Evolutionary conservation across 23 red algal genomes (phyloP), one percentile per base, ranked within the genome.

Genomic region (Chondrus crispus): DNA sequence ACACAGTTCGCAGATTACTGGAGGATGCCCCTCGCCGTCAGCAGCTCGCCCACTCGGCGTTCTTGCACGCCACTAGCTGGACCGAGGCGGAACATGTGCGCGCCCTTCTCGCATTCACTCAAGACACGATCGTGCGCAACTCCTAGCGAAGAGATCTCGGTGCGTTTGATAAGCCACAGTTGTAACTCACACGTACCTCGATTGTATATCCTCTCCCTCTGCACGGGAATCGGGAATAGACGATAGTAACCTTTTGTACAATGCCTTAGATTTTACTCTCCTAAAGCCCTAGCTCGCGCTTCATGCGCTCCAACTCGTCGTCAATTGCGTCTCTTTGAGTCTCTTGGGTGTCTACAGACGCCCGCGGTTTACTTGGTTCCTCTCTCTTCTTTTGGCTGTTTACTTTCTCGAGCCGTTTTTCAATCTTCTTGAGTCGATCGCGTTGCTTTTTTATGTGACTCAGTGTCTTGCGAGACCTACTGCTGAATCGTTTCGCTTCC

Each of bases 301-400:
- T 95, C 91, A 98, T 84, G 46, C 87, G 76, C 41, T 98, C 87
- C 3, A 98, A 57, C 68, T 98, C 96, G 32, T 95, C 91, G 28
- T 95, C 91, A 62, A 98, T 90, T 5, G 87, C 87, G 14, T 53
- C 74, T 36, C 85, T 49, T 84, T 87, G 46, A 1, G 51, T 22
- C 48, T 63, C 43, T 76, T 38, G 26, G 0, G 37, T 26, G 29
- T 76, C 38, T 26, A 45, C 71, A n/a, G n/a, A n/a, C n/a, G n/a
- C n/a, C 38, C 71, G 9, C 8, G 22, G 29, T 38, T 45, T 47
- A 22, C 71, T 32, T 66, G 43, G 30, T 35, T 66, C 6, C 9
- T 62, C 69, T 47, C 75, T 39, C 50, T 64, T 85, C 72, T 62
- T 29, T 26, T 62, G 43, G 35, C 49, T 66, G 14, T 72, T 45